Evolutionary conservation across 2,329 filamentous ascomycete genomes (phyloP), one percentile per base, ranked within the genome.

Genomic region (Ilyonectria sp.): DNA sequence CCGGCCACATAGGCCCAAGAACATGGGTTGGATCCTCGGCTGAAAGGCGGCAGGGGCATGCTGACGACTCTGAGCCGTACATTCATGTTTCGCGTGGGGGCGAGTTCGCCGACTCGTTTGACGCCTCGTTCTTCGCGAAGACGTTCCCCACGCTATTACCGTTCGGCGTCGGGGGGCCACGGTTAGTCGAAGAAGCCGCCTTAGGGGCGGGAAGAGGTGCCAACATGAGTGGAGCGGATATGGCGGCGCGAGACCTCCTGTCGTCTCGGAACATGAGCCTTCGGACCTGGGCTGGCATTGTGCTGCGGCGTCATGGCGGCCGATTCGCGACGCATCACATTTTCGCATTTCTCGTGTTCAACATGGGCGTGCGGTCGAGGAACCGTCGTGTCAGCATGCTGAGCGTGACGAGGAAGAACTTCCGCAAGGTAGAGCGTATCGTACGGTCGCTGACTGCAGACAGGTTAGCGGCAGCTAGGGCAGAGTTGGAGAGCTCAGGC

Each of bases 71-170:
- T n/a, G 54, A 63, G 23, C 64, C 55, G 2, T 59, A 59, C 40
- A 70, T 67, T 21, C 54, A 11, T 11, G 63, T 65, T n/a, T 66
- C 43, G 4, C 56, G 65, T 1, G 69, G 69, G 1, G 56, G 56
- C 1, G 33, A 70, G 4, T 69, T 69, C 29, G 68, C 68, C 47
- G 68, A 71, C 50, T 44, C 60, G 3, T 56, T 59, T 29, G 65
- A 68, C 5, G 43, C 60, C 10, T 31, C 19, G 19, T 68, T 70
- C 53, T 70, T 71, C 15, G 64, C 68, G 7, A 68, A 65, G 50
- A 59, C 68, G 19, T 71, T 70, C 11, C 69, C 68, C 4, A 71
- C 46, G 1, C 31, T 69, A 6, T 53, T 70, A 1, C 67, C 69
- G 5, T 61, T 65, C 7, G 69, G 69, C 13, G 21, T 21, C 4